phyloP scores from a whole-genome alignment of 495 filamentous ascomycete species.

The Xylona heveae region DNA sequence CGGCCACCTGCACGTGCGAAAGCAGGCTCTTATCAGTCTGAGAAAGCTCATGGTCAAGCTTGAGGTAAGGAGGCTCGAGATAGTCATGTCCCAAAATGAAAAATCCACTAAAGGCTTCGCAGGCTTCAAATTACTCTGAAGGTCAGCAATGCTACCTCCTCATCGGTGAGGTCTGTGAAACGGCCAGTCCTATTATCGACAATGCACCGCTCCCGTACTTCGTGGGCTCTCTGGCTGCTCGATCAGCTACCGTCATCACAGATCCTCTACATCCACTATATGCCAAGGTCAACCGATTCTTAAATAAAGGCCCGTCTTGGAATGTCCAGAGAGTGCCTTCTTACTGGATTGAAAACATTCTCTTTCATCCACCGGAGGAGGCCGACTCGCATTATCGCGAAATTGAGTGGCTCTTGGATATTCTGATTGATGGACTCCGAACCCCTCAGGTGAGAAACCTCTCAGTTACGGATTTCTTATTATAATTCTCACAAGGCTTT shows the following conservation, averaged over 20 bases:
- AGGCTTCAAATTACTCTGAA: constrained; percentile 49
- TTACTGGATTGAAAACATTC: constrained; percentile 48
- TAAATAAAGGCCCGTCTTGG: constrained; percentile 58
- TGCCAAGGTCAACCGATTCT: constrained; percentile 65
- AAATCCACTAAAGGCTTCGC: background rate
- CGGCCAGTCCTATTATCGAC: constrained; percentile 31
- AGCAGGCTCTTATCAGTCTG: constrained; percentile 49
- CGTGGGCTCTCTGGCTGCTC: constrained; percentile 49
- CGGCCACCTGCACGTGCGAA: constrained; percentile 45
- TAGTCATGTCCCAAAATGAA: background rate
- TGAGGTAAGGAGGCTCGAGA: constrained; percentile 23
- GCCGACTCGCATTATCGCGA: constrained; percentile 60
- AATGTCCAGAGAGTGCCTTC: constrained; percentile 47
- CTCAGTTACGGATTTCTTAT: background rate
- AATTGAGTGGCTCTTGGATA: constrained; percentile 59
- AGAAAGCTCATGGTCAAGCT: constrained; percentile 42
- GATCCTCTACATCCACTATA: constrained; percentile 74
- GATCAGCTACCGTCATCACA: constrained; percentile 40
- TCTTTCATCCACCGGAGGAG: constrained; percentile 44
- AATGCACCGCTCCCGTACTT: constrained; percentile 45
- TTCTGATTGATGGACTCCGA: constrained; percentile 47
- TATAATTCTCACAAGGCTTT: background rate
- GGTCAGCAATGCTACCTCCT: constrained; percentile 56
- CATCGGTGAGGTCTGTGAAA: constrained; percentile 57
- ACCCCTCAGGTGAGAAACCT: constrained; percentile 25